Base-by-base conservation (phyloP, 768 basidiomycete species). In the Collybia sordida region DNA sequence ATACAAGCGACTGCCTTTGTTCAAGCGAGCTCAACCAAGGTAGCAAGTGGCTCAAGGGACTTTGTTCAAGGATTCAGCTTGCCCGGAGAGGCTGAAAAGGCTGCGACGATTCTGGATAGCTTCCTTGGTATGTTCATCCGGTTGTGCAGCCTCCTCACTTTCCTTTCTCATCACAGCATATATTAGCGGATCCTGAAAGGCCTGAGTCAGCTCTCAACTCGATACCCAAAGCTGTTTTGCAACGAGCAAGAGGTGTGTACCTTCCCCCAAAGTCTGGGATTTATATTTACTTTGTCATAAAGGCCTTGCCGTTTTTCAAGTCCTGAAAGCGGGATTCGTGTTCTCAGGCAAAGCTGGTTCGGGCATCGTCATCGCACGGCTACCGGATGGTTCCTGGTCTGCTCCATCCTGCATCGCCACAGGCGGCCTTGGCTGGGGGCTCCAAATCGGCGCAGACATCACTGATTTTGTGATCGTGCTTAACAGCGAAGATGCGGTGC, bases 381-480 rank as follows among this genome's bases (percentile, higher is more conserved):
- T 95, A 38, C 89, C 91, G 7, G 94, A 98, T 61, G 96, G 96
- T 58, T 93, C 92, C 8, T 97, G 93, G 93, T 93, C 90, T 42
- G 96, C 96, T 1, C 96, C 96, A 3, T 93, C 90, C 19, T 98
- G 95, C 72, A 96, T 98, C 63, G 95, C 91, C 24, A 98, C 94
- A 0, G 95, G 90, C 15, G 96, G 96, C 28, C 80, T 95, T 9
- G 93, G 93, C 14, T 93, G 93, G 88, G 93, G 93, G 25, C 83
- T 95, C 37, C 96, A 98, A 70, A 92, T 96, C 49, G 95, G 95
- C 42, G 95, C 95, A 2, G 95, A 97, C 71, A 82, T 95, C 64
- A 89, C 86, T 41, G 93, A 98, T 65, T 97, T 98, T 57, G 95
- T 99, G 50, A 85, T 98, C 65, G 94, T 99, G 34, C 86, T 98